These are phyloP conservation scores for Amanita subjunquillea DNA, from an alignment of 768 basidiomycete genomes.

Conservation along the genomic window DNA sequence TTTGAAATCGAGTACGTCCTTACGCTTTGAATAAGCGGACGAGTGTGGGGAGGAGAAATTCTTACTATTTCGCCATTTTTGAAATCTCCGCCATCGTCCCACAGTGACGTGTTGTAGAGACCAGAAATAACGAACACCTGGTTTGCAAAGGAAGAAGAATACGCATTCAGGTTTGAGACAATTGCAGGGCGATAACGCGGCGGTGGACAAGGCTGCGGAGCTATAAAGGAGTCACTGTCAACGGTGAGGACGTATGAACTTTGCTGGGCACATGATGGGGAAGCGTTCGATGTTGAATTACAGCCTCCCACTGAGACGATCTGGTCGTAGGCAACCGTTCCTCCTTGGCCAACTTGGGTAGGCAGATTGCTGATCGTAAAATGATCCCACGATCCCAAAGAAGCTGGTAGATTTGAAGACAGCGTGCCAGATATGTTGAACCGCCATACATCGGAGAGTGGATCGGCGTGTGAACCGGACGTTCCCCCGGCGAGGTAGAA, in stretches of 20 bases:
- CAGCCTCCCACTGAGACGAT: slow-evolving; percentile 59
- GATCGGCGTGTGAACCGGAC: slow-evolving; percentile 29
- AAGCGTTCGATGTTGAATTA: slow-evolving; percentile 26
- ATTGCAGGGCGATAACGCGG: slow-evolving; percentile 52
- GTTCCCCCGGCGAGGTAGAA: slow-evolving; percentile 70
- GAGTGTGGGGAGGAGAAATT: slow-evolving; percentile 4
- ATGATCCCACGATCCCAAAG: slow-evolving; percentile 51
- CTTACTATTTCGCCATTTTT: slow-evolving; percentile 66
- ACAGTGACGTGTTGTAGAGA: slow-evolving; percentile 48
- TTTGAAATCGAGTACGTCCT: slow-evolving; percentile 54
- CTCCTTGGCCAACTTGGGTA: slow-evolving; percentile 38
- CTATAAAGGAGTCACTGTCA: slow-evolving; percentile 21
- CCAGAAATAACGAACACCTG: slow-evolving; percentile 69
- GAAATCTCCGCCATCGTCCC: slow-evolving; percentile 57
- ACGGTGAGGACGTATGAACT: slow-evolving; percentile 48
- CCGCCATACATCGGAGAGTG: slow-evolving; percentile 63
- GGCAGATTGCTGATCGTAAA: slow-evolving; percentile 30
- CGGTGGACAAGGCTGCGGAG: slow-evolving; percentile 48
- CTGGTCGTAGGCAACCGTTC: slow-evolving; percentile 42
- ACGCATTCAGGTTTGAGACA: slow-evolving; percentile 47
- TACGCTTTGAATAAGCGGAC: slow-evolving; percentile 3
- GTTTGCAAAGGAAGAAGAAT: slow-evolving; percentile 43
- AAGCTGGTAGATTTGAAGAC: slow-evolving; percentile 53
- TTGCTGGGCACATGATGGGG: slow-evolving; percentile 44
- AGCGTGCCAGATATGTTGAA: slow-evolving; percentile 61